A percentile compares a stretch with the other conserved stretches of the same genome.
phyloP scores from a whole-genome alignment of 1,139 yeast species.

The Wickerhamomyces sp. region DNA sequence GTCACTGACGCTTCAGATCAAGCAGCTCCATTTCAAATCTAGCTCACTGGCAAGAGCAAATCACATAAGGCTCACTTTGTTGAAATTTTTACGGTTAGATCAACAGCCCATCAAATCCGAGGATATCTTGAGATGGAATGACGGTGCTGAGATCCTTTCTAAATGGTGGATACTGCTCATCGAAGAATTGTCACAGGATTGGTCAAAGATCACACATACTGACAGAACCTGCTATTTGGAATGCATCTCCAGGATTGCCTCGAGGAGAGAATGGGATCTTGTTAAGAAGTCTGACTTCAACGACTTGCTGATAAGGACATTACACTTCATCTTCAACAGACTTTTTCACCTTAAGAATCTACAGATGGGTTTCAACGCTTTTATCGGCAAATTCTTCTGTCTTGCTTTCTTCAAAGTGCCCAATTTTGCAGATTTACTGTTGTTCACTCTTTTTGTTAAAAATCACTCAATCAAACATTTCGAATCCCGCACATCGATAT shows the following conservation, averaged over 20 bases:
- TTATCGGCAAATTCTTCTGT: conserved; percentile 78
- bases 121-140: conserved; percentile 4
- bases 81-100: conserved; percentile 53
- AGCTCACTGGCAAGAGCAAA: conserved; percentile 49
- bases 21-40: not conserved
- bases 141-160: conserved; percentile 26
- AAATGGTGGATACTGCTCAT: conserved; percentile 17
- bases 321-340: conserved; percentile 41
- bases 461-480: conserved; percentile 10
- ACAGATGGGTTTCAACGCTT: conserved; percentile 60
- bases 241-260: conserved; percentile 60
- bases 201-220: conserved; percentile 34
- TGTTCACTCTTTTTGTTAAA: conserved; percentile 56
- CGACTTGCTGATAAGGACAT: conserved; percentile 42
- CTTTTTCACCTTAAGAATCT: conserved; percentile 50
- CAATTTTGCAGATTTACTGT: conserved; percentile 54
- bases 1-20: not conserved
- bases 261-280: conserved; percentile 60
- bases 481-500: conserved; percentile 4
- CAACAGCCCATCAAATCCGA: conserved; percentile 19
- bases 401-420: conserved; percentile 57
- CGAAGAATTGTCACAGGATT: conserved; percentile 13
- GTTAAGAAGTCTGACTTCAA: conserved; percentile 25
- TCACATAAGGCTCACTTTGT: conserved; percentile 56
- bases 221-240: conserved; percentile 74